Percentiles rank a stretch among this genome's conserved stretches.
These are phyloP conservation scores for Yamadazyma phyllophila DNA, from an alignment of 805 yeast genomes.

Conservation along the genomic window DNA sequence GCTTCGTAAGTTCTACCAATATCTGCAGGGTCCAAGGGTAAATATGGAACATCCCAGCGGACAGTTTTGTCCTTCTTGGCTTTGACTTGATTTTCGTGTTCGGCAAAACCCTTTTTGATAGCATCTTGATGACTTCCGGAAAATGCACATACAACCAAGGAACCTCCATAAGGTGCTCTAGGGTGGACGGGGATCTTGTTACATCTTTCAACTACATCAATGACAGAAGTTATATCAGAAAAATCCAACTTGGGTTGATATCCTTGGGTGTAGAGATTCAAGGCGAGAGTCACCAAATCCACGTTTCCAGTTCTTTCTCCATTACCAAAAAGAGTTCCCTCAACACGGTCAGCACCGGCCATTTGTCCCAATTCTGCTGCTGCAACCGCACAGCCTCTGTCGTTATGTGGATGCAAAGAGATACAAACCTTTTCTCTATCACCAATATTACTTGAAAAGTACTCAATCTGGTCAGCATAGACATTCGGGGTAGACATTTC, in stretches of 20 bases:
- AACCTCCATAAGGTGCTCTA: constrained; percentile 82
- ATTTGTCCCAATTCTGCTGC: constrained; percentile 79
- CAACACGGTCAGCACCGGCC: constrained; percentile 88
- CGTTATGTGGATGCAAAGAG: constrained; percentile 81
- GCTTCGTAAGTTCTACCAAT: constrained; percentile 90
- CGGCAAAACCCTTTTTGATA: constrained; percentile 74
- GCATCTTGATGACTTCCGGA: constrained; percentile 89
- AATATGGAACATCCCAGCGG: constrained; percentile 73
- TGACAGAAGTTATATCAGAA: constrained; percentile 60
- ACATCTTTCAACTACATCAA: constrained; percentile 74
- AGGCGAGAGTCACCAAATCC: constrained; percentile 73
- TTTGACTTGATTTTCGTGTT: constrained; percentile 39
- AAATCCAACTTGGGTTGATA: constrained; percentile 69
- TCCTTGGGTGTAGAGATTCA: constrained; percentile 79
- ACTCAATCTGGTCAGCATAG: constrained; percentile 83
- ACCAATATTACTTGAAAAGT: constrained; percentile 56
- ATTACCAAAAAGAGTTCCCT: constrained; percentile 81
- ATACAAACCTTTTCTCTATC: constrained; percentile 71
- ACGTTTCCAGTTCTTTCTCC: constrained; percentile 90
- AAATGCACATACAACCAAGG: constrained; percentile 79
- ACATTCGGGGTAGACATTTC: constrained; percentile 80
- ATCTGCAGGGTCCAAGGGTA: constrained; percentile 82
- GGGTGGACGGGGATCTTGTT: constrained; percentile 78
- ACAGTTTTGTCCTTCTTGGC: constrained; percentile 30
- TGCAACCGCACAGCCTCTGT: constrained; percentile 87